Evolutionary conservation across 202 grass and related monocot species (phyloP).

Genomic region (Panicum hallii): DNA sequence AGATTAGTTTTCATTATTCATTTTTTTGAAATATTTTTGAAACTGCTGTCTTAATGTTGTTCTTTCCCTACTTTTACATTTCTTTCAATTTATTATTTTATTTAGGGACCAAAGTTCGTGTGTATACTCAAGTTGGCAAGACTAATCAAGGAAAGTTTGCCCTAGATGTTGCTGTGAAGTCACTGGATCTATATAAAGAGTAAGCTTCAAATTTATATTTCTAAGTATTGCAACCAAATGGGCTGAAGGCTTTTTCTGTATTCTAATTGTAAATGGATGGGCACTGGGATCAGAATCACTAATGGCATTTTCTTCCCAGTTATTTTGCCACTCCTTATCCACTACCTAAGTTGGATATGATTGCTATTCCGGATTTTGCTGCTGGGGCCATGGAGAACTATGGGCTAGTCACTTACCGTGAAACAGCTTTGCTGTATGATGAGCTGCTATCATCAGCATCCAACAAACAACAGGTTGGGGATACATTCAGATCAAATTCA

Average conservation of each 20-base stretch:
- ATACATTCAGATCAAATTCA: background rate
- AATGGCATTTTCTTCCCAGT: conserved; percentile 49
- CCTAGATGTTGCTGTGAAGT: conserved; percentile 73
- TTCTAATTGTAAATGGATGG: background rate
- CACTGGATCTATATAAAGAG: conserved; percentile 81
- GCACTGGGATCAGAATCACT: conserved; percentile 34
- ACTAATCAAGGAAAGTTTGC: conserved; percentile 82
- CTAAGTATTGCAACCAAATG: conserved; percentile 10
- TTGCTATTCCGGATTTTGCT: conserved; percentile 93
- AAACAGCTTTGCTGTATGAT: conserved; percentile 77
- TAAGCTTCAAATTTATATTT: conserved; percentile 48
- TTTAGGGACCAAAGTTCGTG: conserved; percentile 77
- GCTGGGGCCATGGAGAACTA: conserved; percentile 92
- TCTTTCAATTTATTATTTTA: conserved; percentile 9
- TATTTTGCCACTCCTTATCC: conserved; percentile 90
- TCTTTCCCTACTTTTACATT: conserved; percentile 14
- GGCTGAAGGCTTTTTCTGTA: background rate
- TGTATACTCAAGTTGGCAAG: conserved; percentile 88
- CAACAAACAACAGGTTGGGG: conserved; percentile 70
- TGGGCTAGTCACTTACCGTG: conserved; percentile 81
- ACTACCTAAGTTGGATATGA: conserved; percentile 95
- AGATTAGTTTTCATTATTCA: conserved; percentile 6
- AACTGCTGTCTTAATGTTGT: conserved; percentile 10
- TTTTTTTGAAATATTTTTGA: conserved; percentile 33
- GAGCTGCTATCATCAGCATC: conserved; percentile 70